Evolutionary conservation across 495 filamentous ascomycete species (phyloP), one percentile per base, ranked within the genome.

Genomic region (Durotheca rogersii): DNA sequence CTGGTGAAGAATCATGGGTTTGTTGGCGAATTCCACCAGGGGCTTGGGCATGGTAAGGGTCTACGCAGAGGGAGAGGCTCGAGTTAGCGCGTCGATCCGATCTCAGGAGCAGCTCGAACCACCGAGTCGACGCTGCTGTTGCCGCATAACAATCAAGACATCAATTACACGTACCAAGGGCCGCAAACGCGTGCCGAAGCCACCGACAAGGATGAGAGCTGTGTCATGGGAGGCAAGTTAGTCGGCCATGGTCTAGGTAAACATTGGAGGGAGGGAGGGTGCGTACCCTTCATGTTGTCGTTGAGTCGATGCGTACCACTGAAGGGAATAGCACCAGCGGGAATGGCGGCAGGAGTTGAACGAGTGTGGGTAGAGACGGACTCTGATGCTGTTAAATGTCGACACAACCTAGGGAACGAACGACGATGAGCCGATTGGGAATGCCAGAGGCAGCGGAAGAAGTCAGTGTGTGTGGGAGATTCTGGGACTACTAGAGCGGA

Each of bases 181-280:
- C 68, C 93, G 88, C 59, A 98, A 84, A 72, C 93, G 92, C 72
- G 93, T 98, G 68, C 93, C 93, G 74, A 97, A 98, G 67, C 93
- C 93, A 77, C 93, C 93, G 72, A 98, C 93, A 67, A 98, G 92
- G 85, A 98, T 97, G 66, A 98, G 84, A 72, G 93, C 93, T 98
- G 70, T 60, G 51, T 21, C 40, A 31, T 11, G 51, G 36, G 14
- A 25, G 40, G 23, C 39, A 51, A 19, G 61, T 75, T 45, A 77
- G 72, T 54, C 4, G 36, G 46, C 20, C 34, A 30, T 17, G 23
- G 12, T 33, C 10, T 9, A 37, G 9, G n/a, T n/a, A n/a, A n/a
- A n/a, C n/a, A n/a, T n/a, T n/a, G 23, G 23, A 27, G 23, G 23
- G 23, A 27, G 23, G 9, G 23, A 37, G 16, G 19, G 19, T 44